Evolutionary conservation across 2,329 filamentous ascomycete genomes (phyloP).

Genomic region (Epichloe brachyelytri): DNA sequence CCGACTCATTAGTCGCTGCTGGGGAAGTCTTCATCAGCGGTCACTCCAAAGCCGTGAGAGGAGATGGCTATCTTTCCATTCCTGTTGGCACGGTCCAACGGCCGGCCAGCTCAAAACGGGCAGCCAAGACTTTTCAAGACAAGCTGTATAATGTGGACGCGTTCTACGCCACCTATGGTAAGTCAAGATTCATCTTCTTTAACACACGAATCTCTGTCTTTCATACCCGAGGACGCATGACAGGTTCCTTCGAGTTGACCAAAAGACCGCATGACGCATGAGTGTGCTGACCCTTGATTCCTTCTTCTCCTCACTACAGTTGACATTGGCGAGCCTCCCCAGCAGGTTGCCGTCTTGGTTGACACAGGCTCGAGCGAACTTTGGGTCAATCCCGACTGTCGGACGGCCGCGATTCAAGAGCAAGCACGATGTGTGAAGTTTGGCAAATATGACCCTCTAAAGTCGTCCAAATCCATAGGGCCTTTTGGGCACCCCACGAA

Average conservation of each 20-base stretch:
- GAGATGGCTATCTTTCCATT: slow-evolving; percentile 25
- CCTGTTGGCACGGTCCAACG: slow-evolving; percentile 21
- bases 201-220: not conserved
- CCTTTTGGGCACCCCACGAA: slow-evolving; percentile 23
- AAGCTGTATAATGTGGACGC: slow-evolving; percentile 23
- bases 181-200: slow-evolving; percentile 6
- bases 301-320: slow-evolving; percentile 17
- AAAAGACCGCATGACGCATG: not conserved
- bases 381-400: slow-evolving; percentile 41
- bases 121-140: slow-evolving; percentile 17
- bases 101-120: slow-evolving; percentile 5
- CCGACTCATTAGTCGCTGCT: slow-evolving; percentile 1
- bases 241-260: not conserved
- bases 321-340: slow-evolving; percentile 27
- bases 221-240: not conserved
- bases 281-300: not conserved
- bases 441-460: slow-evolving; percentile 30
- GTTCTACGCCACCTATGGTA: slow-evolving; percentile 27
- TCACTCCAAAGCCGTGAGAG: slow-evolving; percentile 18
- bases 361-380: slow-evolving; percentile 42
- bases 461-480: slow-evolving; percentile 25
- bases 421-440: slow-evolving; percentile 26
- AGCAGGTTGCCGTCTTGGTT: slow-evolving; percentile 32
- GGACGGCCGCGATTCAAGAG: slow-evolving; percentile 20
- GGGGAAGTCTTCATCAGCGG: not conserved